These are phyloP conservation scores for Tolypocladium endophyticum DNA, from an alignment of 2,329 filamentous ascomycete species.

Conservation along the genomic window DNA sequence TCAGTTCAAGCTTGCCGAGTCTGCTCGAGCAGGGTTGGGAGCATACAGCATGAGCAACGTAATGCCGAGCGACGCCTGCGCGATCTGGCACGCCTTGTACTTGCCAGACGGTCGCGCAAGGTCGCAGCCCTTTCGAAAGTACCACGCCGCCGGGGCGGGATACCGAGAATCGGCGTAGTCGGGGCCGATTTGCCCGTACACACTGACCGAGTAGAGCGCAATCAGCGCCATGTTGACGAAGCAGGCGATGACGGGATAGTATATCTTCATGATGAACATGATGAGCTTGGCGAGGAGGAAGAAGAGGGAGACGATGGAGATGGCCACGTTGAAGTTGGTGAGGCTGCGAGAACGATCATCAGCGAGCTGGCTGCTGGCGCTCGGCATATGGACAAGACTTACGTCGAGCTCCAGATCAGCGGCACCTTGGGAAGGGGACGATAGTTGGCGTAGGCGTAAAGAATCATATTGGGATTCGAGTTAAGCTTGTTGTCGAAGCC, in stretches of 20 bases:
- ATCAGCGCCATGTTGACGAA: constrained; percentile 46
- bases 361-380: background rate
- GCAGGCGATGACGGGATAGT: constrained; percentile 54
- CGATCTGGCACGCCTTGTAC: constrained; percentile 52
- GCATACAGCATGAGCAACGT: constrained; percentile 60
- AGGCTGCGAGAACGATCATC: constrained; percentile 36
- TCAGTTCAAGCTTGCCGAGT: background rate
- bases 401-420: constrained; percentile 65
- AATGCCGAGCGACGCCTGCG: constrained; percentile 55
- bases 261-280: constrained; percentile 60
- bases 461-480: constrained; percentile 56
- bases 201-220: constrained; percentile 53
- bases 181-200: constrained; percentile 62
- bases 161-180: constrained; percentile 58
- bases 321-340: constrained; percentile 66
- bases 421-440: constrained; percentile 49
- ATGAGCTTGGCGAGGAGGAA: constrained; percentile 61
- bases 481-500: constrained; percentile 64
- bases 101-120: constrained; percentile 44
- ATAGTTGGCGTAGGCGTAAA: constrained; percentile 68
- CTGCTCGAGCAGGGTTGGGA: background rate
- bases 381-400: constrained; percentile 25
- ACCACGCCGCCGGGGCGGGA: constrained; percentile 59
- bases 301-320: constrained; percentile 67
- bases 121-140: constrained; percentile 59